phyloP scores from a whole-genome alignment of 306 rosid species.

The Purshia tridentata region DNA sequence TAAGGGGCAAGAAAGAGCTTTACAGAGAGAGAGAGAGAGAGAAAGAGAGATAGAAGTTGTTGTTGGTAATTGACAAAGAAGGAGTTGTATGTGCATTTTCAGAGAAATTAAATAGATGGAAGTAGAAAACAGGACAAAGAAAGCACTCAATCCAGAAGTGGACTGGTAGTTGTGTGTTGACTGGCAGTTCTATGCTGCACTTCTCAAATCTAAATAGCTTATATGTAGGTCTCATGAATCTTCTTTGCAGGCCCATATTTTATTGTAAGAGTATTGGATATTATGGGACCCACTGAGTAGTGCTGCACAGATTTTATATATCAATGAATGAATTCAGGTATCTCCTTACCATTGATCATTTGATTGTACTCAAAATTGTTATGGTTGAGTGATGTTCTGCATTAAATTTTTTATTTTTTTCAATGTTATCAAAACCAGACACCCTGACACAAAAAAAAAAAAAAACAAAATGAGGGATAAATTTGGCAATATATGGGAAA shows the following conservation, averaged over 20 bases:
- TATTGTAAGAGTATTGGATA: conserved; percentile 5
- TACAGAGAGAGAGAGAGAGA: not conserved
- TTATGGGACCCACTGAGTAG: conserved; percentile 13
- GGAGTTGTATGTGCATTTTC: not conserved
- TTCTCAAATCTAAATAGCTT: not conserved
- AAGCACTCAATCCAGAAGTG: not conserved
- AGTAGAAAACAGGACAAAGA: not conserved
- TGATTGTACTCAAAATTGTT: too few species aligned
- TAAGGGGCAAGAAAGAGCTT: not conserved
- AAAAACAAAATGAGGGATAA: too few species aligned
- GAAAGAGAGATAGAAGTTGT: not conserved
- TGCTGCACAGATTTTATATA: not conserved
- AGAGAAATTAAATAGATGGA: not conserved
- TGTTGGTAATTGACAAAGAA: conserved; percentile 8
- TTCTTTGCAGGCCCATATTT: not conserved
- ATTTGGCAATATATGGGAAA: too few species aligned
- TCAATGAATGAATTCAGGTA: too few species aligned
- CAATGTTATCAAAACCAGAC: too few species aligned
- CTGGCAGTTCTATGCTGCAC: conserved; percentile 36
- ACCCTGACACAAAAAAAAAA: too few species aligned
- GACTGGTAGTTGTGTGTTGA: conserved; percentile 60
- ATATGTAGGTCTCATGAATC: not conserved
- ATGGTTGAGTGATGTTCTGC: too few species aligned
- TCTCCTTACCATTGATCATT: too few species aligned
- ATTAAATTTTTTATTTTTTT: too few species aligned